These are phyloP conservation scores for Hygrocybe coccinea DNA, from an alignment of 768 basidiomycete species.

Conservation along the genomic window DNA sequence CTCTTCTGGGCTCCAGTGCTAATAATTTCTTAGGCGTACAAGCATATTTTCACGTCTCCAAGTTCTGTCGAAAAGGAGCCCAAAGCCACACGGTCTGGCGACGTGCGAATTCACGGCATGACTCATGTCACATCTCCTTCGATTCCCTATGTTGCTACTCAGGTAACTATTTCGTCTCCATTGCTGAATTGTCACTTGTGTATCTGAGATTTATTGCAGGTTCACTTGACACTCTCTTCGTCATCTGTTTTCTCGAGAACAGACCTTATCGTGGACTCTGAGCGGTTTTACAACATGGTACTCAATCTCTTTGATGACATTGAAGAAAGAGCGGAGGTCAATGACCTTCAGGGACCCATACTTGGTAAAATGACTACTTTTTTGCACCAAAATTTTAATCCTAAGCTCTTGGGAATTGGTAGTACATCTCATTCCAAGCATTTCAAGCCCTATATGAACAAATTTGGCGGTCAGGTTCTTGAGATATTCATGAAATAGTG, in stretches of 20 bases:
- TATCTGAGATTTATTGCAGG: background rate
- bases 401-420: too few relatives aligned
- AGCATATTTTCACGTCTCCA: slow-evolving; percentile 8
- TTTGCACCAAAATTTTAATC: too few relatives aligned
- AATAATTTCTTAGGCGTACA: slow-evolving; percentile 6
- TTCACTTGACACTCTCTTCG: slow-evolving; percentile 17
- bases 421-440: too few relatives aligned
- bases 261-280: slow-evolving; percentile 18
- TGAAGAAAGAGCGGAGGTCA: slow-evolving; percentile 18
- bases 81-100: slow-evolving; percentile 2
- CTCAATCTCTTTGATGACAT: slow-evolving; percentile 16
- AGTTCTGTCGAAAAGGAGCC: slow-evolving; percentile 1
- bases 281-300: slow-evolving; percentile 16
- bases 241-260: slow-evolving; percentile 17
- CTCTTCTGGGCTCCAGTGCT: slow-evolving; percentile 1
- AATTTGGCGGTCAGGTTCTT: too few relatives aligned
- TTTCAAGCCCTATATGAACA: too few relatives aligned
- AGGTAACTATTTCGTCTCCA: background rate
- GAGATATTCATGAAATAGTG: too few relatives aligned
- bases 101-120: slow-evolving; percentile 7
- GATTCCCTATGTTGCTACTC: slow-evolving; percentile 6
- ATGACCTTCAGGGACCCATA: too few relatives aligned
- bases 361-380: too few relatives aligned
- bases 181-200: background rate
- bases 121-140: slow-evolving; percentile 5